Base-by-base conservation (phyloP, 305 asterid genomes). In the Ajuga reptans region DNA sequence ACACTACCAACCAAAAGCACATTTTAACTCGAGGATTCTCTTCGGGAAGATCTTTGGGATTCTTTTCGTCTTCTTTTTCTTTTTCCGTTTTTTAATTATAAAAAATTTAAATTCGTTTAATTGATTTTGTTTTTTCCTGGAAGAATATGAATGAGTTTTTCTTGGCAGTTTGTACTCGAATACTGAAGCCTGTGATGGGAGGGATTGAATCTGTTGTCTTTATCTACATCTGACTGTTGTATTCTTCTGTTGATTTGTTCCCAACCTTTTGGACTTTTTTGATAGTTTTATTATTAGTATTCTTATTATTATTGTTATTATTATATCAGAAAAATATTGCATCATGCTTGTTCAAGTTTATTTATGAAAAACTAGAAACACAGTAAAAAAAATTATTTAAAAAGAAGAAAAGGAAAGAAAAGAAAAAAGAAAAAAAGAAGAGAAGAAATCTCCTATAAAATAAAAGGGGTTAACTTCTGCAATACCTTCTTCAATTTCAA, bases 21-120 rank as follows among this genome's bases (percentile, higher is more conserved):
- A 60, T 39, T 17, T 67, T 41, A 9, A 9, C 64, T 53, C 54
- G 11, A 24, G 72, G 29, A 66, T 66, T 51, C 72, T 11, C 72
- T 47, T 33, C 21, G 16, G 31, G 21, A 52, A 37, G 53, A 8
- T 24, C 1, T 39, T 17, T 36, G 45, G 43, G 14, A 42, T 21
- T 53, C 12, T 37, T n/a, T 0, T 31, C 36, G 24, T 10, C 15
- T 53, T 33, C 17, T 7, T 8, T 24, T 8, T 11, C 14, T 3
- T 2, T 36, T 10, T 57, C 42, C 3, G 6, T 8, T 2, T 2
- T 6, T 59, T 10, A 21, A 21, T 33, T 2, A 15, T 11, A 21
- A 21, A 21, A 21, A 21, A 21, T 27, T 6, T 21, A 11, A 51
- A 18, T 2, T 17, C 6, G 34, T 51, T 51, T 3, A 21, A 21